A percentile compares a stretch with the other conserved stretches of the same genome.
Conservation (phyloP, 345 rosid species). For the Salix brachista region DNA sequence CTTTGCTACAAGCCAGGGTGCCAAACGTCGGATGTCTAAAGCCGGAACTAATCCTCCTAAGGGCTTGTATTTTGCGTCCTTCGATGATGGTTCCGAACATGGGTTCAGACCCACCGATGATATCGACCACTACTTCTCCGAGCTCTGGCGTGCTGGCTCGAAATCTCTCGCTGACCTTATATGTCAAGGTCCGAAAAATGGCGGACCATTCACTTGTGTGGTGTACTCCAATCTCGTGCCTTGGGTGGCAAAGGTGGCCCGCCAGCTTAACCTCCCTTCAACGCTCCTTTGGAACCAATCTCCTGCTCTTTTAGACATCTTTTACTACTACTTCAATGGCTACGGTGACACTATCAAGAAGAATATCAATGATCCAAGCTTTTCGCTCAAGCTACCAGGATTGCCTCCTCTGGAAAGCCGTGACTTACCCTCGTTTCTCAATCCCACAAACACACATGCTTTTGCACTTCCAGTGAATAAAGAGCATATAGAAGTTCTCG, state of each 20-base stretch:
- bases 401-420: conserved; percentile 28
- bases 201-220: conserved; percentile 6
- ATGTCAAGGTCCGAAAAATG: background rate
- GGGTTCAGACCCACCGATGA: background rate
- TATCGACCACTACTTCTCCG: background rate
- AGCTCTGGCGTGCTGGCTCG: conserved; percentile 15
- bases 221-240: conserved; percentile 16
- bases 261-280: conserved; percentile 28
- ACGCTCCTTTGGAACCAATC: conserved; percentile 60
- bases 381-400: conserved; percentile 36
- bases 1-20: background rate
- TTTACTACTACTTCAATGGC: conserved; percentile 45
- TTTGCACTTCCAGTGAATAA: conserved; percentile 9
- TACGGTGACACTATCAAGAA: conserved; percentile 23
- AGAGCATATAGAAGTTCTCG: conserved; percentile 36
- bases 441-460: conserved; percentile 18
- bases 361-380: conserved; percentile 9
- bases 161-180: conserved; percentile 22
- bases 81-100: background rate
- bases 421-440: conserved; percentile 52
- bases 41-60: background rate
- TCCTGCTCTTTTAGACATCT: conserved; percentile 49
- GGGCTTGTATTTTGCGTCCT: background rate
- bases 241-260: conserved; percentile 46
- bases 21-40: background rate